Evolutionary conservation across 1,284 basidiomycete genomes (phyloP).

Genomic region (Pyrrhoderma lamaoense): DNA sequence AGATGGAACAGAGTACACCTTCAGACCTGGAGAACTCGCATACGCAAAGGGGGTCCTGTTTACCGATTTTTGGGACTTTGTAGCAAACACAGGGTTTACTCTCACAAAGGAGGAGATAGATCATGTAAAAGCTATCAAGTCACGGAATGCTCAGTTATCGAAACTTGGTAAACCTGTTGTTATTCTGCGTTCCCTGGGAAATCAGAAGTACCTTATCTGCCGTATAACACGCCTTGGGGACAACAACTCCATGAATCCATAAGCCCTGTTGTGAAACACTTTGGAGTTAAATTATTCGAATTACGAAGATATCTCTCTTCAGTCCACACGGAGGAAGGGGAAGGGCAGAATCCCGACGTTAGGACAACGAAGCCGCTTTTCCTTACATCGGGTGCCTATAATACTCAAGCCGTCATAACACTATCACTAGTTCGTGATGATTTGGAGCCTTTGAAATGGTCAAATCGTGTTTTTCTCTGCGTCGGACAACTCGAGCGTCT

Average conservation of each 20-base stretch:
- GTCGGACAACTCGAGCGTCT: constrained; percentile 8
- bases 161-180: constrained; percentile 6
- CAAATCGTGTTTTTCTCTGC: not conserved
- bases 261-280: not conserved
- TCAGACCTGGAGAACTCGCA: constrained; percentile 6
- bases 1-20: not conserved
- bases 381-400: not conserved
- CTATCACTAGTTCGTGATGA: constrained; percentile 3
- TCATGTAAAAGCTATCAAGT: not conserved
- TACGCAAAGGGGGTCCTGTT: constrained; percentile 8
- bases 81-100: not conserved
- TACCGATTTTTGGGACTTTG: constrained; percentile 1
- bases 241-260: not conserved
- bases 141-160: not conserved
- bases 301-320: constrained; percentile 1
- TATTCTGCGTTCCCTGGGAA: constrained; percentile 1
- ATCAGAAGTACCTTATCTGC: constrained; percentile 3
- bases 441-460: not conserved
- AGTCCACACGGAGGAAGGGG: not conserved
- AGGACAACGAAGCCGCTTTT: not conserved
- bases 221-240: constrained; percentile 4
- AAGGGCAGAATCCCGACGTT: too few relatives aligned
- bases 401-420: not conserved
- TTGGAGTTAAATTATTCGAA: not conserved
- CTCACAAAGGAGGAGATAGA: constrained; percentile 4